Evolutionary conservation across 1,284 basidiomycete genomes (phyloP), one percentile per base, ranked within the genome.

Genomic region (Microbotryum scabiosae): DNA sequence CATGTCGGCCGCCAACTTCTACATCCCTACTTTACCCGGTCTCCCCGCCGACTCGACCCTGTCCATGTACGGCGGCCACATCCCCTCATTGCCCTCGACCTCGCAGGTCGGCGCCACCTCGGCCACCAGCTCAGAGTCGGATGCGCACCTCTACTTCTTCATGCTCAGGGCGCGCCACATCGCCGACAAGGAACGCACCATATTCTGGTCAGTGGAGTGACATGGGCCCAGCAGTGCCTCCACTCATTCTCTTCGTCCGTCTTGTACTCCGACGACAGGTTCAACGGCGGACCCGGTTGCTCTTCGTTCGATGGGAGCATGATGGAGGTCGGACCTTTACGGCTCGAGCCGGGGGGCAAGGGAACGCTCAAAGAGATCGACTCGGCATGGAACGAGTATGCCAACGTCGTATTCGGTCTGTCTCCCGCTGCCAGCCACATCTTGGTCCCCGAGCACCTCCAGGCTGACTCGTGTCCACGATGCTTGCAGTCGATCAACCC

Each of bases 331-430:
- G 94, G 94, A 0, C 93, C 94, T 5, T 94, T 92, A 59, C 56
- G 71, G 32, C 61, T 74, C 52, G 66, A 65, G 2, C 61, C 69
- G 82, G 80, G 86, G 59, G 80, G 86, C 68, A 86, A 90, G 75
- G 85, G 84, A 7, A 85, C 86, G 18, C 80, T 97, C 61, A 82
- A 83, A 66, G 82, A 85, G 57, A 79, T 84, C 8, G 86, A 93
- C 43, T 92, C 91, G 28, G 92, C 92, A 7, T 99, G 94, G 94
- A 94, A 98, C 75, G 96, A 98, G 75, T 98, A 94, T 73, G 87
- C 90, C n/a, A 94, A 90, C 51, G 85, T 98, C 76, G 84, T 98
- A 60, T 98, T 89, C 72, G 77, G 91, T 93, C 41, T 20, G 57
- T 44, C 49, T 26, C 32, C 32, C 5, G 26, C 26, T 28, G 46